phyloP scores from a whole-genome alignment of 2,329 filamentous ascomycete species.

The Talaromyces amestolkiae region DNA sequence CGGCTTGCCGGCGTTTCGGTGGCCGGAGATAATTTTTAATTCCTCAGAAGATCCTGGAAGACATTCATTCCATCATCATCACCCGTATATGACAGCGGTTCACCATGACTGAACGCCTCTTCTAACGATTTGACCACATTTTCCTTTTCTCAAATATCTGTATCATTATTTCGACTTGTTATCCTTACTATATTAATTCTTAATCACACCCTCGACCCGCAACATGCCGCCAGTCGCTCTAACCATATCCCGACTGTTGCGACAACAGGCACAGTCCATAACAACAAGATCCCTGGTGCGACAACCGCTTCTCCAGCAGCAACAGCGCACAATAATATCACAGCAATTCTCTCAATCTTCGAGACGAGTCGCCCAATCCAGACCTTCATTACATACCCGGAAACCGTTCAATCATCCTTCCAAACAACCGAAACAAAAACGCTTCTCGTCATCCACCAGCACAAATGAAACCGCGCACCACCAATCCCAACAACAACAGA shows the following conservation, averaged over 20 bases:
- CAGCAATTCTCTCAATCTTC: slow-evolving; percentile 3
- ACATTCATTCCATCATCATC: not conserved
- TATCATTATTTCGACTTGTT: not conserved
- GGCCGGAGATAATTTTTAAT: slow-evolving; percentile 9
- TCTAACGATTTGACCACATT: not conserved
- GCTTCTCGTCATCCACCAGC: slow-evolving; percentile 13
- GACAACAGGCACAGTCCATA: slow-evolving; percentile 15
- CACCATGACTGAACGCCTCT: not conserved
- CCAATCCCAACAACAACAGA: not conserved
- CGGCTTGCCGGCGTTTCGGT: slow-evolving; percentile 2
- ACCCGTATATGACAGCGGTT: not conserved
- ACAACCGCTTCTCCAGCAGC: not conserved
- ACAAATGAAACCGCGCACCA: not conserved
- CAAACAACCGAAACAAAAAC: not conserved
- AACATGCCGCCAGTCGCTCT: slow-evolving; percentile 13
- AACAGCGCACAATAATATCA: slow-evolving; percentile 3
- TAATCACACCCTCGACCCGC: not conserved
- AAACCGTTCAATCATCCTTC: not conserved
- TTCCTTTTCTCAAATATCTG: not conserved
- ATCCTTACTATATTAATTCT: not conserved
- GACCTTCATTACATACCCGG: not conserved
- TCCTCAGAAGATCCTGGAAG: slow-evolving; percentile 1
- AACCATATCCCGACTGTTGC: slow-evolving; percentile 13
- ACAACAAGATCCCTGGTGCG: not conserved
- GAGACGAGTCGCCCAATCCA: not conserved